A percentile compares a stretch with the other conserved stretches of the same genome.
Conservation (phyloP, 257 asterid genomes). For the Primulina tabacum region DNA sequence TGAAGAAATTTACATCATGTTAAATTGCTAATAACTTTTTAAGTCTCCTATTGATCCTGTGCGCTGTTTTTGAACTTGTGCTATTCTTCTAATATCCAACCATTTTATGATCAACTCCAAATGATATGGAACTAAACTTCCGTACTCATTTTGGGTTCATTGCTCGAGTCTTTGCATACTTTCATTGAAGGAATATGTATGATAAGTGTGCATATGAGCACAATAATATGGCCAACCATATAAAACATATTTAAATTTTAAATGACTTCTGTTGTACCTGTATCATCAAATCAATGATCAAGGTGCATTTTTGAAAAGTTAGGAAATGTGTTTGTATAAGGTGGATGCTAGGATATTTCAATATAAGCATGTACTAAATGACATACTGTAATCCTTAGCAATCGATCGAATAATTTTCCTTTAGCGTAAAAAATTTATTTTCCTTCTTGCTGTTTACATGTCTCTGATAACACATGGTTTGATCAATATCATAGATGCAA, state of each 20-base stretch:
- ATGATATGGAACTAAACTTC: neutral
- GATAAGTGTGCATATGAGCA: neutral
- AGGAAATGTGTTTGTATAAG: neutral
- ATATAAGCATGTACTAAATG: too few relatives aligned
- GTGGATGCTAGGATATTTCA: neutral
- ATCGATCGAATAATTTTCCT: neutral
- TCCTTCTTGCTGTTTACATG: neutral
- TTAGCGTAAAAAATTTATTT: neutral
- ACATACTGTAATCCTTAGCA: too few relatives aligned
- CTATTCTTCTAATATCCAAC: neutral
- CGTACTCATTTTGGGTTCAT: neutral
- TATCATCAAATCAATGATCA: too few relatives aligned
- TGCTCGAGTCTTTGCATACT: neutral
- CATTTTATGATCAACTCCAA: constrained; percentile 2
- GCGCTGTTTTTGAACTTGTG: neutral
- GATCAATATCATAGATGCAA: neutral
- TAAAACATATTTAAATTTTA: too few relatives aligned
- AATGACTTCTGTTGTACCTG: neutral
- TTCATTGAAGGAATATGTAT: neutral
- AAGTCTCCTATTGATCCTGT: constrained; percentile 4
- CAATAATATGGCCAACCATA: neutral
- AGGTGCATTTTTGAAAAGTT: neutral
- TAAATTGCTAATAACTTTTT: neutral
- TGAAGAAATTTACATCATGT: neutral
- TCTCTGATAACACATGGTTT: too few relatives aligned